A percentile compares a stretch with the other conserved stretches of the same genome.
phyloP scores from a whole-genome alignment of 495 filamentous ascomycete species.

The Aspergillus mulundensis region DNA sequence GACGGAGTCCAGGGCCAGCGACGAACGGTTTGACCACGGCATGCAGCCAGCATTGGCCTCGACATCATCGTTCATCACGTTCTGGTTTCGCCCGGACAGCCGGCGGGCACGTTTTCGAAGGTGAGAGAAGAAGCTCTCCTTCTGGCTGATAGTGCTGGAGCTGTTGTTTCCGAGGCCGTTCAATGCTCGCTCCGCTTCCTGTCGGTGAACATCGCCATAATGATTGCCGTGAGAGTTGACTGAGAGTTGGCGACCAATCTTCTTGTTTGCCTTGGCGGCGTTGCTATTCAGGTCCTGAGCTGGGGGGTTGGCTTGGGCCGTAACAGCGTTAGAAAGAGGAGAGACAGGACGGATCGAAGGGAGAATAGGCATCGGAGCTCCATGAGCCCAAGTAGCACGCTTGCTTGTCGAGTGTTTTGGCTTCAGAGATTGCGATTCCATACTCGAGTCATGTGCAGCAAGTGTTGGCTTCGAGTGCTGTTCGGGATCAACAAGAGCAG shows the following conservation, averaged over 20 bases:
- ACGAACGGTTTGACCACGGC: constrained; percentile 83
- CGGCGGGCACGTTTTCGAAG: constrained; percentile 89
- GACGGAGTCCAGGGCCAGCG: constrained; percentile 71
- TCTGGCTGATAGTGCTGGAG: constrained; percentile 62
- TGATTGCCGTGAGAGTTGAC: constrained; percentile 92
- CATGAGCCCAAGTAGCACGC: constrained; percentile 84
- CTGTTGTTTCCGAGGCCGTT: constrained; percentile 68
- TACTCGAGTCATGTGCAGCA: constrained; percentile 51
- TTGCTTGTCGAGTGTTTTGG: constrained; percentile 60
- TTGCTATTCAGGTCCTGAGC: constrained; percentile 37
- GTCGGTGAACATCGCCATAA: constrained; percentile 79
- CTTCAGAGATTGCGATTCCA: constrained; percentile 52
- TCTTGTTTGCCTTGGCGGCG: constrained; percentile 66
- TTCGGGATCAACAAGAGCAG: constrained; percentile 38
- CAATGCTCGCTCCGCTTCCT: constrained; percentile 85
- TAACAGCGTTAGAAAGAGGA: constrained; percentile 85
- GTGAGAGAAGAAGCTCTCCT: constrained; percentile 97
- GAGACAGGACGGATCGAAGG: constrained; percentile 95
- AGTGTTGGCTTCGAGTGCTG: constrained; percentile 33
- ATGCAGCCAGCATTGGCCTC: constrained; percentile 89
- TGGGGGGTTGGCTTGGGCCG: constrained; percentile 68
- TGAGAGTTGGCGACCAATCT: constrained; percentile 93
- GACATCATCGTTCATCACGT: constrained; percentile 73
- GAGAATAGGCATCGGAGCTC: constrained; percentile 94
- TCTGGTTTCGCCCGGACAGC: constrained; percentile 86